A percentile compares a stretch with the other conserved stretches of the same genome.
Conservation (phyloP, 2,329 filamentous ascomycete genomes). For the Nothopassalora personata region DNA sequence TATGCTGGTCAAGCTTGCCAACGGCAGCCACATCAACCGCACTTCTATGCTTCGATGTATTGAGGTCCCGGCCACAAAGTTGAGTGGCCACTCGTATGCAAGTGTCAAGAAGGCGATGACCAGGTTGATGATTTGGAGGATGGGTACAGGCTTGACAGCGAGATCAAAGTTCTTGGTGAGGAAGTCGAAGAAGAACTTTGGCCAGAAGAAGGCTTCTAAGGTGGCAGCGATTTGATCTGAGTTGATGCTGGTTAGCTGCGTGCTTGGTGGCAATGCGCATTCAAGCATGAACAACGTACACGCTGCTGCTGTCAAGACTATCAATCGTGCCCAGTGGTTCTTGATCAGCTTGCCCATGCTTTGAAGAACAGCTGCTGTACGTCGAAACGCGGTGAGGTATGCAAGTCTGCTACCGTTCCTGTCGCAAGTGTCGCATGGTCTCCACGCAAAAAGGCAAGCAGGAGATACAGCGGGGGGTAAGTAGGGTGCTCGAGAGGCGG, state of each 20-base stretch:
- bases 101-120: slow-evolving; percentile 72
- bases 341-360: slow-evolving; percentile 97
- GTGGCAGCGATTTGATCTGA: slow-evolving; percentile 75
- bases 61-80: slow-evolving; percentile 66
- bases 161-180: slow-evolving; percentile 82
- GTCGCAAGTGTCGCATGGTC: slow-evolving; percentile 14
- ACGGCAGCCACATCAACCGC: slow-evolving; percentile 73
- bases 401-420: slow-evolving; percentile 9
- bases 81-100: slow-evolving; percentile 86
- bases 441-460: background rate
- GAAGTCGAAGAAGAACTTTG: slow-evolving; percentile 98
- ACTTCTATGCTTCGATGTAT: slow-evolving; percentile 85
- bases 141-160: slow-evolving; percentile 79
- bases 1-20: slow-evolving; percentile 67
- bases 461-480: background rate
- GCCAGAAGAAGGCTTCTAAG: slow-evolving; percentile 91
- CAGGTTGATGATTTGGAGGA: slow-evolving; percentile 86
- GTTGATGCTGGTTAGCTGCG: slow-evolving; percentile 35
- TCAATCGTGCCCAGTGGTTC: slow-evolving; percentile 96
- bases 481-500: slow-evolving; percentile 1
- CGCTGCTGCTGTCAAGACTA: slow-evolving; percentile 75
- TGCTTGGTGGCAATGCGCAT: background rate
- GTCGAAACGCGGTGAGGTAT: slow-evolving; percentile 4
- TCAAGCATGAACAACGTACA: slow-evolving; percentile 51
- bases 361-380: slow-evolving; percentile 4